These are phyloP conservation scores for Xylariaceae sp. DNA, from an alignment of 2,329 filamentous ascomycete species.

Conservation along the genomic window DNA sequence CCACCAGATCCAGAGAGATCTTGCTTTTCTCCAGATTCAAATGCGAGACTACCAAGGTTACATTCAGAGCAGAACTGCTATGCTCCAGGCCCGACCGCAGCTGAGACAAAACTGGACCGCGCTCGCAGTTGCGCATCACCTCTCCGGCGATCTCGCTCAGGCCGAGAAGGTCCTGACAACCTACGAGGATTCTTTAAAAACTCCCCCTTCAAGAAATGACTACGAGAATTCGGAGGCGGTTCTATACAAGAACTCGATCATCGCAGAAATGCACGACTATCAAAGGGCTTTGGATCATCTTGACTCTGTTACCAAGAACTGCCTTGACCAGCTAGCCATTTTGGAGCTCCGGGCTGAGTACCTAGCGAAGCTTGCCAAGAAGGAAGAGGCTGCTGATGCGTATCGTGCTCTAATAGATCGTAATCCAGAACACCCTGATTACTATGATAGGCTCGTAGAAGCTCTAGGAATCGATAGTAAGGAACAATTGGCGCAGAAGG, in stretches of 20 bases:
- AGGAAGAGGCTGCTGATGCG: conserved; percentile 78
- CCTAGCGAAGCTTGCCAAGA: conserved; percentile 73
- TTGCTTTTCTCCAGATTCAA: conserved; percentile 91
- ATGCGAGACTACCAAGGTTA: conserved; percentile 96
- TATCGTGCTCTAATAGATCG: conserved; percentile 82
- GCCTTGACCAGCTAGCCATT: conserved; percentile 80
- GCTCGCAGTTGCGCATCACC: conserved; percentile 89
- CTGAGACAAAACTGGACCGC: conserved; percentile 95
- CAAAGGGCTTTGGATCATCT: conserved; percentile 86
- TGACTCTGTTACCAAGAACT: conserved; percentile 73
- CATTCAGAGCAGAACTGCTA: conserved; percentile 82
- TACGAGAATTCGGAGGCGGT: conserved; percentile 92
- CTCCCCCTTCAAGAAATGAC: conserved; percentile 73
- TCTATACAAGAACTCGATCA: conserved; percentile 93
- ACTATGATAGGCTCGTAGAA: conserved; percentile 78
- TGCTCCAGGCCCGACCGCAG: conserved; percentile 82
- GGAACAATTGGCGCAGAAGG: conserved; percentile 67
- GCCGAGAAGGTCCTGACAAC: conserved; percentile 90
- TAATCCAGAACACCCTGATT: conserved; percentile 83
- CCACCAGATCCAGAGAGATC: conserved; percentile 87
- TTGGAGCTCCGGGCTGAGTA: conserved; percentile 88
- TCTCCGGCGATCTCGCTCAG: conserved; percentile 80
- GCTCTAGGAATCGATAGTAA: conserved; percentile 64
- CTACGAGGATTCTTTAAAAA: conserved; percentile 92
- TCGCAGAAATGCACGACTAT: conserved; percentile 84